Evolutionary conservation across 208 protist genomes (phyloP).

Genomic region (Trypanosoma platydactyli): DNA sequence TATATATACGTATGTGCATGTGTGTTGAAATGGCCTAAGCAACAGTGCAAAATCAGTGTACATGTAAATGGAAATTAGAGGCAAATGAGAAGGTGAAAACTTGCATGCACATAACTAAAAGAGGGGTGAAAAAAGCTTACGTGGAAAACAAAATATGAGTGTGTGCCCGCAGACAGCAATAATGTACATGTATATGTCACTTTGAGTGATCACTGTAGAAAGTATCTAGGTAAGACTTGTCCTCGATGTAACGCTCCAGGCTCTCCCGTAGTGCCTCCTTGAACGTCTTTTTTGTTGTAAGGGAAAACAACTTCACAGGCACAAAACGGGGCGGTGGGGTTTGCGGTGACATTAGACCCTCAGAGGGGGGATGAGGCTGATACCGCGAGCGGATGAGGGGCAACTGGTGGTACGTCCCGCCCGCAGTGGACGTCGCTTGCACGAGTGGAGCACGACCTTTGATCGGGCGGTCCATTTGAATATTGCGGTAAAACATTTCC

Average conservation of each 20-base stretch:
- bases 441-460: constrained; percentile 69
- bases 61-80: too few species aligned
- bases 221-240: constrained; percentile 52
- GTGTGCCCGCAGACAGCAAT: constrained; percentile 5
- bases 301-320: constrained; percentile 86
- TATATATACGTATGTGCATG: neutral
- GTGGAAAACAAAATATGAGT: constrained; percentile 3
- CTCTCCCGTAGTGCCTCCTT: constrained; percentile 57
- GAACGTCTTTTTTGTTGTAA: constrained; percentile 60
- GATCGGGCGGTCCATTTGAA: constrained; percentile 57
- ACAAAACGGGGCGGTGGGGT: constrained; percentile 24
- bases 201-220: constrained; percentile 22
- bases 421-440: constrained; percentile 48
- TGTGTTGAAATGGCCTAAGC: neutral
- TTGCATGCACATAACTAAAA: neutral
- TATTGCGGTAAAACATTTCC: constrained; percentile 65
- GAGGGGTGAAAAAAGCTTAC: neutral
- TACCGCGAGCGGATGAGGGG: constrained; percentile 11
- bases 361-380: too few species aligned
- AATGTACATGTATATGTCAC: constrained; percentile 19
- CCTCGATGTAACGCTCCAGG: constrained; percentile 68
- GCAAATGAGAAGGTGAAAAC: too few species aligned
- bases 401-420: constrained; percentile 71
- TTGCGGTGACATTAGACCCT: neutral
- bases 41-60: neutral